Percentiles rank a stretch among this genome's conserved stretches.
Evolutionary conservation across 495 filamentous ascomycete species (phyloP).

Genomic region (Annulohypoxylon nitens): DNA sequence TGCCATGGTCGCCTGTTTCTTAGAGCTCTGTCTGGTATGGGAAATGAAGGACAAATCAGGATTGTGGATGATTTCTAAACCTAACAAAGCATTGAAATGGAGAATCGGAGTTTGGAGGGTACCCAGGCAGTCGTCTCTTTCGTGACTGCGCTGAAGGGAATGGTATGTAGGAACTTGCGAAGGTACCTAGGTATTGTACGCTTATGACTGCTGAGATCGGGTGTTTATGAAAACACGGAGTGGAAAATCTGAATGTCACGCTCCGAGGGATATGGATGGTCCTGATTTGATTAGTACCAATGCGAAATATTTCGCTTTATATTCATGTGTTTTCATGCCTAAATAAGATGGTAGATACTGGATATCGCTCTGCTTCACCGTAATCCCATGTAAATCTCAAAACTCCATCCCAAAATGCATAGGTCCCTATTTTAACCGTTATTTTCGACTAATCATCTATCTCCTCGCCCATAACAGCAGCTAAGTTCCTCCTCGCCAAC

Average conservation of each 20-base stretch:
- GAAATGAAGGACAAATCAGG: not conserved
- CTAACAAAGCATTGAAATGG: conserved; percentile 36
- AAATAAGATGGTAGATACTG: not conserved
- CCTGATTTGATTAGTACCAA: conserved; percentile 31
- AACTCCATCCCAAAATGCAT: conserved; percentile 1
- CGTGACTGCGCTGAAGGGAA: conserved; percentile 1
- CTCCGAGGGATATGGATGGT: conserved; percentile 1
- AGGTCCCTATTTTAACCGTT: not conserved
- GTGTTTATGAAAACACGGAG: conserved; percentile 12
- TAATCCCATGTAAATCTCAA: not conserved
- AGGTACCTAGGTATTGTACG: conserved; percentile 29
- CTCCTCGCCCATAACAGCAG: conserved; percentile 81
- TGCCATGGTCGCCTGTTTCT: conserved; percentile 95
- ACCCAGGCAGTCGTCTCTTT: conserved; percentile 26
- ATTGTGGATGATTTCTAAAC: conserved; percentile 3
- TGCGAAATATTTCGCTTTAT: conserved; percentile 17
- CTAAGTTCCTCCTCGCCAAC: conserved; percentile 77
- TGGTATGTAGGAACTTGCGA: conserved; percentile 2
- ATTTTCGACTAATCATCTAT: conserved; percentile 49
- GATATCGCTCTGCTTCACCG: conserved; percentile 5
- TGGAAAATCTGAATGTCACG: conserved; percentile 27
- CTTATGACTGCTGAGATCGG: conserved; percentile 28
- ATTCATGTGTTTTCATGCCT: not conserved
- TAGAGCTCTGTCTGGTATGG: conserved; percentile 51
- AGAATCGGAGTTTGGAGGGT: conserved; percentile 42